Base-by-base conservation (phyloP, 108 stramenopile species). In the Aurantiochytrium sp. region DNA sequence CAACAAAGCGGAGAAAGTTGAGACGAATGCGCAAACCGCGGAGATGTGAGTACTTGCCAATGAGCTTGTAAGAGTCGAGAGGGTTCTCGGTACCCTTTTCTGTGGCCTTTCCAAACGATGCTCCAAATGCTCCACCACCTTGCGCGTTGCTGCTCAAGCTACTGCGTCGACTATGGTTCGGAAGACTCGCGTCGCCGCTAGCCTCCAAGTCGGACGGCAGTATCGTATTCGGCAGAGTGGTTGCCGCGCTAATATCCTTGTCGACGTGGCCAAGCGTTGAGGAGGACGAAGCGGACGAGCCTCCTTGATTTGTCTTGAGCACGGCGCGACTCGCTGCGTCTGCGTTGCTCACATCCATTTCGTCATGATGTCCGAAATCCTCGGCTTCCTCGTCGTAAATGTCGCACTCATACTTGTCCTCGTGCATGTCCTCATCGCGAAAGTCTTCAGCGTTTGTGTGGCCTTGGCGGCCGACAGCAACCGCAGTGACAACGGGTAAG, bases 1-100 rank as follows among this genome's bases (percentile, higher is more conserved):
- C 76, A 53, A 83, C 49, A 53, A 83, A 83, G n/a, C 76, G 45
- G 49, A 83, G 76, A 35, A 83, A 83, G 28, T 83, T 83, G 4
- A 83, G 51, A 25, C 51, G 76, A 23, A 83, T 83, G 10, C 76
- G 76, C 18, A 83, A 3, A 6, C 76, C 76, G 19, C 76, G 76
- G 6, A 83, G 76, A 1, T 83, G 76, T 6, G 76, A 83, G 76
- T 83, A 83, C 76, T 83, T 83, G 76, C 76, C 76, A 3, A 83
- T 83, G 3, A 83, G 51, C 23, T 83, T 83, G 23, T 83, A 83
- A 14, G 76, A 83, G 76, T 83, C 76, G 0, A 83, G 51, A 12
- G 51, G 49, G 23, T 53, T 83, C 5, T 42, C 64, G 25, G 14
- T 23, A 23, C 25, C 64, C 42, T 69, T 69, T 14, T 16, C 55